Conservation (phyloP, 768 basidiomycete genomes). For the Pulveroboletus frians region DNA sequence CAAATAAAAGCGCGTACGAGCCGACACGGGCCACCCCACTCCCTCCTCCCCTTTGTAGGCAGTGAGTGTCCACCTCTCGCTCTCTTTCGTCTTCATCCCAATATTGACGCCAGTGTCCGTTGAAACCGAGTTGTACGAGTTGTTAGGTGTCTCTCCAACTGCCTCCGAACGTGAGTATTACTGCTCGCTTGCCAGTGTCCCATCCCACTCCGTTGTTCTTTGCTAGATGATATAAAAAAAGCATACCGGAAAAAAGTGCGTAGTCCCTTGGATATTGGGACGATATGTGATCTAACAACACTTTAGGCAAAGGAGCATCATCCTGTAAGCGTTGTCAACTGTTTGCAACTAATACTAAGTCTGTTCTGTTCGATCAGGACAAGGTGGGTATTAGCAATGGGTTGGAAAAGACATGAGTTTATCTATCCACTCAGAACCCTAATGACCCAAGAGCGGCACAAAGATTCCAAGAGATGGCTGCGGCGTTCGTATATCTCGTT, state of each 20-base stretch:
- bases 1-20: constrained; percentile 23
- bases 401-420: neutral
- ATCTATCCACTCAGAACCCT: constrained; percentile 54
- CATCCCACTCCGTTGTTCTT: constrained; percentile 8
- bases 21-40: neutral
- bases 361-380: constrained; percentile 43
- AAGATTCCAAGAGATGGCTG: constrained; percentile 85
- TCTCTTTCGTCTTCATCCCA: neutral
- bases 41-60: constrained; percentile 8
- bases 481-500: constrained; percentile 56
- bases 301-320: constrained; percentile 80
- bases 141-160: constrained; percentile 65
- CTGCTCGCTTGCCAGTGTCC: neutral
- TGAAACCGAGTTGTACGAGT: constrained; percentile 81
- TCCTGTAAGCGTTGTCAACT: constrained; percentile 50
- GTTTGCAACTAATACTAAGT: neutral
- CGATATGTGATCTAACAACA: constrained; percentile 12
- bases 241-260: constrained; percentile 89
- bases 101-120: constrained; percentile 49
- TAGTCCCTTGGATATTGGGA: constrained; percentile 6
- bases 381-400: constrained; percentile 42
- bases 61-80: constrained; percentile 24
- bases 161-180: constrained; percentile 62
- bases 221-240: constrained; percentile 80
- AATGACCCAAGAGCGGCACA: constrained; percentile 79